Evolutionary conservation across 2,329 filamentous ascomycete genomes (phyloP), one percentile per base, ranked within the genome.

Genomic region (Colletotrichum destructivum): DNA sequence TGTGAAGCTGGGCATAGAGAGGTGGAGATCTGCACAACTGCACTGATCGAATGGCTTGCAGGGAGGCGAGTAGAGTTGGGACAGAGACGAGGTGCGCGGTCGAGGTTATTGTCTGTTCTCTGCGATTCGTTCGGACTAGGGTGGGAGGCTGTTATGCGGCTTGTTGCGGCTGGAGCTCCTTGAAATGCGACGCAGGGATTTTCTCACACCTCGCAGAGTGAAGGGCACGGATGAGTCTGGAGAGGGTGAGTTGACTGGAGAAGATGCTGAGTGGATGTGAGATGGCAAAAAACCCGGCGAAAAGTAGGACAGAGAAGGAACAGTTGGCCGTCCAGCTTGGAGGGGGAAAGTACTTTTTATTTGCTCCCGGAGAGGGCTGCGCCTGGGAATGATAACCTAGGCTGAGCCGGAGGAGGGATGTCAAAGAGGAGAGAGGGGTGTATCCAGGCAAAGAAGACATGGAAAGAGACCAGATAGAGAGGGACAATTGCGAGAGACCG

Each of bases 311-410:
- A 52, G 23, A 8, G 23, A 13, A 31, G 13, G 46, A 18, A 47
- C 40, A 47, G 26, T 40, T 8, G 13, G 4, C 16, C 2, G 16
- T 5, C 46, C 18, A 51, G 54, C 21, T 18, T 26, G 40, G 59
- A 64, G 59, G 65, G 69, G 59, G 38, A 51, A 71, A 69, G 69
- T 69, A 51, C 52, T 35, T 71, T 71, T 71, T 52, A 71, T 69
- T 71, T 35, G 60, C 63, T 71, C 65, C 31, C 69, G 49, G 52
- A 63, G 60, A 62, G 46, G 62, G 62, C 52, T 65, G 52, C 59
- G 42, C 38, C 67, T 66, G 11, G 63, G 35, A 56, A 65, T 64
- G 23, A 31, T 1, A 31, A 63, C 67, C 61, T 46, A n/a, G 47
- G 65, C 40, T 51, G 51, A 65, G 55, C 35, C 46, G 35, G 49